Base-by-base conservation (phyloP, 768 basidiomycete genomes). In the Russula ochroleuca region DNA sequence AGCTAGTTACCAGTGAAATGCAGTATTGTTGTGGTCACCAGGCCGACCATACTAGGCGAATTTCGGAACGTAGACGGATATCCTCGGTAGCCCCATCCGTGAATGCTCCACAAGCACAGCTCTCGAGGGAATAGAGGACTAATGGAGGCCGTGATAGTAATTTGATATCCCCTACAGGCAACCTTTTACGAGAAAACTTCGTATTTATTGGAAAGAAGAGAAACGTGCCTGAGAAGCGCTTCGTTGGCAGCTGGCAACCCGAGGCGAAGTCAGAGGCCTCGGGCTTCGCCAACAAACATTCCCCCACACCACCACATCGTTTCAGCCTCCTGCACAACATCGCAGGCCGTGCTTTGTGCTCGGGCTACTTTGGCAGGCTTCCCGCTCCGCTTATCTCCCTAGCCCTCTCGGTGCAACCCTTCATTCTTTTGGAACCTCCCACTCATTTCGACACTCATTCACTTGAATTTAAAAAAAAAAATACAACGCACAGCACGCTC, bases 371-470 rank as follows among this genome's bases (percentile, higher is more conserved):
- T 41, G 1, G 11, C n/a, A 40, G 52, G 57, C 57, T 40, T 53
- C n/a, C n/a, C n/a, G n/a, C n/a, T 49, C 25, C 50, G 7, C n/a
- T 41, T 51, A 33, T 23, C 17, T 57, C 48, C 21, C 45, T 25
- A 3, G 3, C 6, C 37, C 8, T 5, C 43, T 47, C 35, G 49
- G 56, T 9, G 28, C 15, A 47, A 19, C 10, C 17, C 47, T 1
- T 40, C 63, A 33, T 50, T 64, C 63, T 5, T 64, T 64, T 10
- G 17, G 4, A 35, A 21, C 7, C 28, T 14, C 10, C 37, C 58
- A 11, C 47, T 64, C 63, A 43, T 64, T 64, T 56, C 31, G 13
- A 48, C 52, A 14, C 38, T 31, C 48, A 19, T 45, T 63, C 10
- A 1, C 9, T 45, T 45, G 43, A 45, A 45, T 45, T 9, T 2